phyloP scores from a whole-genome alignment of 208 protist species.

The Kentomonas sorsogonicus region DNA sequence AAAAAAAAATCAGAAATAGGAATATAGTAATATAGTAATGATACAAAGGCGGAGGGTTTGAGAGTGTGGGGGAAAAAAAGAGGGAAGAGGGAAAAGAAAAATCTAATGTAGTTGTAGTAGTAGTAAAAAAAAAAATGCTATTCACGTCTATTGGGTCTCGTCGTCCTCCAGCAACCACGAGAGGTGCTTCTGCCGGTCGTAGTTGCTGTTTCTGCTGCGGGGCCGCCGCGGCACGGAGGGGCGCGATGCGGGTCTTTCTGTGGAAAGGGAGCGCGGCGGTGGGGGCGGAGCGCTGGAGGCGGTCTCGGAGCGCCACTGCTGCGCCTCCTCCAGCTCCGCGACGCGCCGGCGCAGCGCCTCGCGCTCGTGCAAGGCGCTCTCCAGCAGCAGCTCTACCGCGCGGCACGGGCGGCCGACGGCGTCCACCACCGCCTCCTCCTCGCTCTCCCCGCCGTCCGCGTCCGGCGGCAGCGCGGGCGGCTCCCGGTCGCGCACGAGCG shows the following conservation, averaged over 20 bases:
- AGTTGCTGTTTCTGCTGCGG: too few species aligned
- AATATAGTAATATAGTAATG: not conserved
- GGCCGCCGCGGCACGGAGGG: too few species aligned
- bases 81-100: too few species aligned
- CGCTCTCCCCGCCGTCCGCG: not conserved
- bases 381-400: conserved; percentile 3
- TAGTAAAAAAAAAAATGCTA: too few species aligned
- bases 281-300: too few species aligned
- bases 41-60: not conserved
- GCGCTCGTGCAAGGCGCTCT: conserved; percentile 13
- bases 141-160: too few species aligned
- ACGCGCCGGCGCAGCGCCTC: conserved; percentile 13
- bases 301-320: not conserved
- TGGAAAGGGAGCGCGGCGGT: too few species aligned
- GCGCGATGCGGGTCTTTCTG: too few species aligned
- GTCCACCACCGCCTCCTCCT: conserved; percentile 3
- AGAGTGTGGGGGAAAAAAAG: too few species aligned
- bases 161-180: too few species aligned
- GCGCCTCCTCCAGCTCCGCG: conserved; percentile 8
- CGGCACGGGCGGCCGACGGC: not conserved
- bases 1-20: not conserved
- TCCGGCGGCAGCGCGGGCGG: not conserved
- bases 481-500: conserved; percentile 21
- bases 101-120: too few species aligned
- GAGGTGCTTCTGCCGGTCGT: too few species aligned